Percentiles rank a stretch among this genome's conserved stretches.
phyloP scores from a whole-genome alignment of 768 basidiomycete species.

The Stropharia rugosoannulata region DNA sequence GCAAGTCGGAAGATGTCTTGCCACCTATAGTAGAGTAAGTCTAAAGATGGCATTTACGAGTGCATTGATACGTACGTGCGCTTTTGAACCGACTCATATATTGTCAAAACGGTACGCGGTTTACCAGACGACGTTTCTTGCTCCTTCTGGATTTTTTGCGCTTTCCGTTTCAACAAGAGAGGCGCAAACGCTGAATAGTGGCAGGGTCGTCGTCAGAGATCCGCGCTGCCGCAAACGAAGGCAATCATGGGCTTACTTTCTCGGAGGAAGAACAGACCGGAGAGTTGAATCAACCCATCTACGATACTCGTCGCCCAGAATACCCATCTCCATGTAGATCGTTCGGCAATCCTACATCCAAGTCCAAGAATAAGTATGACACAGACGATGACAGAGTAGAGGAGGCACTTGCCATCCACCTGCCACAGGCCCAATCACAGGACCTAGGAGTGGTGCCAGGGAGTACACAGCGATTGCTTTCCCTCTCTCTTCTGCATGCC shows the following conservation, averaged over 20 bases:
- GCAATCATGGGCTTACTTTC: constrained; percentile 48
- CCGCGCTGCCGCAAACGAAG: neutral
- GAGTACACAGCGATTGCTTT: constrained; percentile 64
- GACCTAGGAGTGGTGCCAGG: constrained; percentile 63
- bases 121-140: constrained; percentile 48
- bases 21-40: constrained; percentile 39
- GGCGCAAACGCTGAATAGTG: constrained; percentile 38
- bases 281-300: constrained; percentile 50
- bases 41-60: neutral
- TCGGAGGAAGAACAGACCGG: constrained; percentile 55
- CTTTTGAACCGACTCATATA: constrained; percentile 41
- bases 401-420: constrained; percentile 49
- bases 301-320: constrained; percentile 70
- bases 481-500: constrained; percentile 60
- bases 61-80: constrained; percentile 37
- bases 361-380: constrained; percentile 7
- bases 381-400: neutral
- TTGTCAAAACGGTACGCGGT: constrained; percentile 39
- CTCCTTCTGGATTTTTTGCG: constrained; percentile 38
- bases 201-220: too few relatives aligned
- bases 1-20: constrained; percentile 48
- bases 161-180: constrained; percentile 49
- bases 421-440: constrained; percentile 60
- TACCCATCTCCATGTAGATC: constrained; percentile 73
- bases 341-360: constrained; percentile 48